These are phyloP conservation scores for Rubia occidens DNA, from an alignment of 305 asterid genomes.

Conservation along the genomic window DNA sequence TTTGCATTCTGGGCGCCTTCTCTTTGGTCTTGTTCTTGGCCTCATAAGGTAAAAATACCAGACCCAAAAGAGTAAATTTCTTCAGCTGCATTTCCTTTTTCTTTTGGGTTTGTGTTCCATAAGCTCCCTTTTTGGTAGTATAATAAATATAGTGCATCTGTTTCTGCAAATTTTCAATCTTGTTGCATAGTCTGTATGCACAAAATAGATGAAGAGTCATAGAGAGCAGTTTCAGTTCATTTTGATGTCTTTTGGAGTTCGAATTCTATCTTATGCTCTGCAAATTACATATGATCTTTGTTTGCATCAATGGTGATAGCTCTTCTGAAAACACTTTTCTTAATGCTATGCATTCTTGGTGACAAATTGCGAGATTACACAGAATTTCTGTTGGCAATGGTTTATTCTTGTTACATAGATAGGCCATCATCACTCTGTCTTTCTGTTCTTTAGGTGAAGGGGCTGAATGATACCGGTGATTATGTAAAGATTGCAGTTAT, in stretches of 20 bases:
- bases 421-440: background rate
- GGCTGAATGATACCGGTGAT: slow-evolving; percentile 34
- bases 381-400: too few species aligned
- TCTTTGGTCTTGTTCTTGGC: slow-evolving; percentile 79
- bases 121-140: background rate
- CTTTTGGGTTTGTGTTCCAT: background rate
- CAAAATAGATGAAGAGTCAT: background rate
- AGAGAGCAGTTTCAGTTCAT: background rate
- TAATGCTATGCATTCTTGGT: background rate
- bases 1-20: slow-evolving; percentile 73
- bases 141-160: background rate
- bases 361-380: background rate
- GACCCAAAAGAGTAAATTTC: slow-evolving; percentile 16
- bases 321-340: background rate
- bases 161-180: background rate
- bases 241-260: background rate
- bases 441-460: slow-evolving; percentile 37
- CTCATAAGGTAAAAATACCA: slow-evolving; percentile 33
- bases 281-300: background rate
- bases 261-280: background rate
- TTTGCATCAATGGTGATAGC: background rate
- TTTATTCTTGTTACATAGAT: too few species aligned
- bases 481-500: slow-evolving; percentile 73
- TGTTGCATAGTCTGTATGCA: background rate
- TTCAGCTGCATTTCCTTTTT: background rate